Conservation (phyloP, 108 stramenopile genomes). For the Phaeodactylum tricornutum region DNA sequence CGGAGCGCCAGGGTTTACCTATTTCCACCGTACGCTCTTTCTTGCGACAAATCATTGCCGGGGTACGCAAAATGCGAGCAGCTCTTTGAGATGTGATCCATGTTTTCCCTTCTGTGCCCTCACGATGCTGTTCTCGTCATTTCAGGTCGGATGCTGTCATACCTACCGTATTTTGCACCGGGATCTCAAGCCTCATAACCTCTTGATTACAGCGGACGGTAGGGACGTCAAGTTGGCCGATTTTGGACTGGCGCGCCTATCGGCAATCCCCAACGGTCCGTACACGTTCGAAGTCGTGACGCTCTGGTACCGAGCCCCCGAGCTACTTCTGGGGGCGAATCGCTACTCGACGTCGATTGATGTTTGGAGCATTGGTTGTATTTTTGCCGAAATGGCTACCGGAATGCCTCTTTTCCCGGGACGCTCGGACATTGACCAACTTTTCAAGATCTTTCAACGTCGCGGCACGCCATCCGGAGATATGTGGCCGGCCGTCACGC, state of each 20-base stretch:
- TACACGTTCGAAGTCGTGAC: slow-evolving; percentile 94
- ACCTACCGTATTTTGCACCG: slow-evolving; percentile 81
- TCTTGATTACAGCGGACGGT: slow-evolving; percentile 71
- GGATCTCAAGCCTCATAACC: slow-evolving; percentile 90
- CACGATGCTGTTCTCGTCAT: too few species aligned
- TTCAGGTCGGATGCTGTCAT: slow-evolving; percentile 84
- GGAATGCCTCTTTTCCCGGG: slow-evolving; percentile 85
- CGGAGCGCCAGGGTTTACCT: slow-evolving; percentile 63
- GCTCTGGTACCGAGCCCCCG: slow-evolving; percentile 97
- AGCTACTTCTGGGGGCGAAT: slow-evolving; percentile 86
- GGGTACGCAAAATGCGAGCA: too few species aligned
- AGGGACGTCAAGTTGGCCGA: slow-evolving; percentile 91
- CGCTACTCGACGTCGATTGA: slow-evolving; percentile 88
- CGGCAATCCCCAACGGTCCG: slow-evolving; percentile 68
- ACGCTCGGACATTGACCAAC: slow-evolving; percentile 70
- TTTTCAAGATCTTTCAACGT: slow-evolving; percentile 84
- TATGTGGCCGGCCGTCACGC: slow-evolving; percentile 80
- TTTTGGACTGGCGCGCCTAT: slow-evolving; percentile 91
- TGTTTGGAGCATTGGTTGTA: slow-evolving; percentile 95
- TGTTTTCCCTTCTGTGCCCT: too few species aligned
- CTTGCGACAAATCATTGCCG: slow-evolving; percentile 72
- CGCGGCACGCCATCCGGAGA: slow-evolving; percentile 86
- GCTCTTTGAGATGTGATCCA: too few species aligned
- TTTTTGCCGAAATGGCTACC: slow-evolving; percentile 95
- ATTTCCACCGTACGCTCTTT: slow-evolving; percentile 54